Evolutionary conservation across 345 rosid species (phyloP).

Genomic region (Eucalyptus marginata): DNA sequence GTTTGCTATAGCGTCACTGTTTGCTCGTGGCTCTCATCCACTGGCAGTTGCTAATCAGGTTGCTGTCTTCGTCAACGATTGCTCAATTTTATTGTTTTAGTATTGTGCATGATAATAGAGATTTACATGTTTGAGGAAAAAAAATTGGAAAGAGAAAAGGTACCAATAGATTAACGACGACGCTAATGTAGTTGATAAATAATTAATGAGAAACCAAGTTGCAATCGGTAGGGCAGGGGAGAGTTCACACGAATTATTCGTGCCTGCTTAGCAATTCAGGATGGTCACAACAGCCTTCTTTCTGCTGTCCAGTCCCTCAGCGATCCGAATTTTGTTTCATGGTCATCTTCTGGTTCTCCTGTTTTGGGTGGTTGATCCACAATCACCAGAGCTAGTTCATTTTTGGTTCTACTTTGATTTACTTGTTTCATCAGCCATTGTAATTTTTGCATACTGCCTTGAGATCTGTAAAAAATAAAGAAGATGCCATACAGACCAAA

Average conservation of each 20-base stretch:
- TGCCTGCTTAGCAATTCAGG: not conserved
- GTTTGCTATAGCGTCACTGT: not conserved
- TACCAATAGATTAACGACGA: fast-evolving
- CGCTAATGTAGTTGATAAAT: not conserved
- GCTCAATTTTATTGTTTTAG: not conserved
- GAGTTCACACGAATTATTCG: not conserved
- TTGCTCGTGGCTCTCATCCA: not conserved
- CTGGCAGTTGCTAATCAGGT: not conserved
- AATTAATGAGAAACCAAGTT: not conserved
- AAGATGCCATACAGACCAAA: not conserved
- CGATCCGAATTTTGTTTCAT: not conserved
- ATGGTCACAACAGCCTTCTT: not conserved
- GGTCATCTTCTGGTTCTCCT: not conserved
- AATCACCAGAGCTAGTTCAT: not conserved
- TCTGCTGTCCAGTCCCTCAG: not conserved
- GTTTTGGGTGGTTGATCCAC: not conserved
- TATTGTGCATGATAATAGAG: not conserved
- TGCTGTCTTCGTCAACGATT: not conserved
- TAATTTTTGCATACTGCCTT: not conserved
- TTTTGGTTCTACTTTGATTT: not conserved
- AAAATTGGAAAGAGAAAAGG: not conserved
- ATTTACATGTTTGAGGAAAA: not conserved
- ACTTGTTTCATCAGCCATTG: not conserved
- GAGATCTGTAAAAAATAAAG: not conserved
- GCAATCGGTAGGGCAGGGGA: not conserved